These are phyloP conservation scores for Epichloe hybrida DNA, from an alignment of 2,329 filamentous ascomycete species.

Conservation along the genomic window DNA sequence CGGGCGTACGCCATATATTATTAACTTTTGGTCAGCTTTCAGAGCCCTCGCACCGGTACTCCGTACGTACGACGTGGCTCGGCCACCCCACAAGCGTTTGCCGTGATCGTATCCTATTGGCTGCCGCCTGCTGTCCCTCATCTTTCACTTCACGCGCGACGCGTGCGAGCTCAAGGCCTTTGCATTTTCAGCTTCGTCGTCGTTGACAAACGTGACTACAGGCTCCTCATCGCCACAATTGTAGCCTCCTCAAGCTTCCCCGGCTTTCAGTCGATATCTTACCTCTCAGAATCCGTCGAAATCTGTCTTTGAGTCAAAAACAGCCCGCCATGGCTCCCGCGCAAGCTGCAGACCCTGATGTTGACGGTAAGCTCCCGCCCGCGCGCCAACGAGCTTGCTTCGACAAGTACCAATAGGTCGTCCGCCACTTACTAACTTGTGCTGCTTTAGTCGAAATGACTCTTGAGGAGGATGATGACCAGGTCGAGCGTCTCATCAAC, in stretches of 20 bases:
- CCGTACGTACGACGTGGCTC: too few relatives aligned
- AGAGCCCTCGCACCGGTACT: too few relatives aligned
- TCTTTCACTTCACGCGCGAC: conserved; percentile 23
- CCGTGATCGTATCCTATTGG: neutral
- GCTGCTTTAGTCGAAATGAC: conserved; percentile 21
- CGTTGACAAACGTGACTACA: conserved; percentile 16
- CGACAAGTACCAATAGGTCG: neutral
- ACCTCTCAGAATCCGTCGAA: too few relatives aligned
- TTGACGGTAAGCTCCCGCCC: conserved; percentile 18
- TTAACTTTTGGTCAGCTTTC: too few relatives aligned
- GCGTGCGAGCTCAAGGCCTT: conserved; percentile 13
- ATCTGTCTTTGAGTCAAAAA: neutral
- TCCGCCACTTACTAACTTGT: conserved; percentile 3
- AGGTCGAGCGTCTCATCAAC: conserved; percentile 81
- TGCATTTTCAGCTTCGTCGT: conserved; percentile 5
- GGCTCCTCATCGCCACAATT: neutral
- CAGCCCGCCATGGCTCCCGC: conserved; percentile 20
- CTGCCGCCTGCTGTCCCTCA: neutral
- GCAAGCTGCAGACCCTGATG: conserved; percentile 21
- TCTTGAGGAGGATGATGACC: conserved; percentile 57
- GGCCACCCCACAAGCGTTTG: conserved; percentile 8
- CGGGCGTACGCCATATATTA: too few relatives aligned
- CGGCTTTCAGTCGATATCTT: neutral
- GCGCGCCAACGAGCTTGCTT: neutral
- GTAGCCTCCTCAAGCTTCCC: neutral